Percentiles rank a stretch among this genome's conserved stretches.
These are phyloP conservation scores for Pterocarpus santalinus DNA, from an alignment of 306 rosid species.

Conservation along the genomic window DNA sequence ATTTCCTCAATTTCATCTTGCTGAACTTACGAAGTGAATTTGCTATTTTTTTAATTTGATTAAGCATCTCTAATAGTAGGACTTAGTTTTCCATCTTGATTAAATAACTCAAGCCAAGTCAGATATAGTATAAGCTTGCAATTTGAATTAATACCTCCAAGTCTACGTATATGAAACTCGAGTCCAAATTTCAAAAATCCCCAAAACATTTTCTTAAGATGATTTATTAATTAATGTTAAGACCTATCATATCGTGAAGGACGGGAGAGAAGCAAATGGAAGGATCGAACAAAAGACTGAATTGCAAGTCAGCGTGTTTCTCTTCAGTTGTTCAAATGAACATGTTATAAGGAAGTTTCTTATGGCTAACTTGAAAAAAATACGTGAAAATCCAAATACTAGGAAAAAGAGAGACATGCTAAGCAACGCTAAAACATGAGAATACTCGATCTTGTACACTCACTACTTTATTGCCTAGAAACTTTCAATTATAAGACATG, in stretches of 20 bases:
- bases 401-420: no score
- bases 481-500: no score
- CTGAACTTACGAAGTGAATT: not conserved
- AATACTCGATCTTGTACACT: no score
- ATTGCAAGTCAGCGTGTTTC: not conserved
- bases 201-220: not conserved
- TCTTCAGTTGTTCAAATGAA: not conserved
- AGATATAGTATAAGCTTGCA: not conserved
- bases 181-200: not conserved
- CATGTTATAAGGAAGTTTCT: not conserved
- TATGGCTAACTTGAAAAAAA: no score
- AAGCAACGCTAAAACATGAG: no score
- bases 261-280: not conserved
- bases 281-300: not conserved
- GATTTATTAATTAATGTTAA: no score
- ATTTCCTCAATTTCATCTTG: not conserved
- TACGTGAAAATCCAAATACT: no score
- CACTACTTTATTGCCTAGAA: no score
- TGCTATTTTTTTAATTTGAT: not conserved
- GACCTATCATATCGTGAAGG: not conserved
- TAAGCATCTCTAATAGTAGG: not conserved
- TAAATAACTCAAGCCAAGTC: not conserved
- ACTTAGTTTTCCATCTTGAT: not conserved
- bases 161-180: not conserved
- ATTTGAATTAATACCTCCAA: not conserved